A percentile compares a stretch with the other conserved stretches of the same genome.
Evolutionary conservation across 345 rosid species (phyloP).

Genomic region (Lumnitzera racemosa): DNA sequence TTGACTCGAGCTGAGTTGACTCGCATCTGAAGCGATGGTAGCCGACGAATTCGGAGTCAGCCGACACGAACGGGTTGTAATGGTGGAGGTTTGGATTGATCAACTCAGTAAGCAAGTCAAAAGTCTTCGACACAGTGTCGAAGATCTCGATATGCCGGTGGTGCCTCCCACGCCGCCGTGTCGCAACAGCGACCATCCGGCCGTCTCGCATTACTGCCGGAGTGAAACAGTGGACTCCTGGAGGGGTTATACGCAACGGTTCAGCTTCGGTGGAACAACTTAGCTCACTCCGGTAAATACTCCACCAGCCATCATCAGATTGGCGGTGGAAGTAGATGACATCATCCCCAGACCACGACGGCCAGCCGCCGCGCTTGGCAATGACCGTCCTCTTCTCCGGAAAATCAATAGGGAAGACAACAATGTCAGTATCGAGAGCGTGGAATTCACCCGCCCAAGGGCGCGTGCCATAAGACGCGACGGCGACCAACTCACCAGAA

Average conservation of each 20-base stretch:
- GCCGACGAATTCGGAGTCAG: slow-evolving; percentile 40
- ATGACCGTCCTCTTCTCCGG: slow-evolving; percentile 44
- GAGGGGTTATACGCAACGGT: slow-evolving; percentile 62
- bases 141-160: slow-evolving; percentile 70
- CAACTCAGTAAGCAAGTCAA: slow-evolving; percentile 40
- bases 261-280: slow-evolving; percentile 18
- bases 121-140: slow-evolving; percentile 32
- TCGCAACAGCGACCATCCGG: slow-evolving; percentile 58
- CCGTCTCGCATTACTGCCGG: slow-evolving; percentile 67
- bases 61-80: slow-evolving; percentile 73
- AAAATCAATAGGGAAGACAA: slow-evolving; percentile 40
- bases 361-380: slow-evolving; percentile 76
- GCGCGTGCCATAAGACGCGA: slow-evolving; percentile 69
- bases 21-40: slow-evolving; percentile 84
- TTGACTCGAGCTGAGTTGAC: slow-evolving; percentile 35
- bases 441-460: slow-evolving; percentile 78
- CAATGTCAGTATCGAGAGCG: slow-evolving; percentile 58
- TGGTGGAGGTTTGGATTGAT: slow-evolving; percentile 65
- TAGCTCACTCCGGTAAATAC: slow-evolving; percentile 49
- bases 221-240: slow-evolving; percentile 88
- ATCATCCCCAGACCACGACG: slow-evolving; percentile 69
- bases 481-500: slow-evolving; percentile 50
- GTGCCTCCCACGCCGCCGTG: slow-evolving; percentile 38
- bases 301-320: slow-evolving; percentile 94
- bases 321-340: slow-evolving; percentile 68